A percentile compares a stretch with the other conserved stretches of the same genome.
Conservation (phyloP, 208 protist species). For the Vickermania spadyakhi region DNA sequence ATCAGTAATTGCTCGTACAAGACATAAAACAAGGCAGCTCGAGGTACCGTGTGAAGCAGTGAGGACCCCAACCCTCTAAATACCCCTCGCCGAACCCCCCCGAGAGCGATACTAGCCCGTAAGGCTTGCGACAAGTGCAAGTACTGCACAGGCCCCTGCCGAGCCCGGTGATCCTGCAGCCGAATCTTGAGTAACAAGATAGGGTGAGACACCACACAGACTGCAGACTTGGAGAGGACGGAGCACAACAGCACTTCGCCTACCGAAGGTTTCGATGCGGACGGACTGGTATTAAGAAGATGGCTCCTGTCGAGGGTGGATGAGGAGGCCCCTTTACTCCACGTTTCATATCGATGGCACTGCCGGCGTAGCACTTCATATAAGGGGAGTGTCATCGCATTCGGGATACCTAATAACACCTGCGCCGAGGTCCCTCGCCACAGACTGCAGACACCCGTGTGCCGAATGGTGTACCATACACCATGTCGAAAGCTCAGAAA, state of each 20-base stretch:
- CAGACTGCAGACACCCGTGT: constrained; percentile 44
- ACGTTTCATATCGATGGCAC: constrained; percentile 15
- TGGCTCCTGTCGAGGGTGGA: too few species aligned
- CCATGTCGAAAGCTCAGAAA: constrained; percentile 54
- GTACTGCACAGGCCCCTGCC: constrained; percentile 56
- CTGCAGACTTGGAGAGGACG: constrained; percentile 39
- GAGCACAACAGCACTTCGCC: constrained; percentile 58
- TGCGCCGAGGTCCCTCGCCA: constrained; percentile 78
- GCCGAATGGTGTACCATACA: constrained; percentile 38
- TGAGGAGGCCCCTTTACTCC: too few species aligned
- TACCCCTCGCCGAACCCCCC: constrained; percentile 30
- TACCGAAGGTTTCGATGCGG: constrained; percentile 17
- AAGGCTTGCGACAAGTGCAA: constrained; percentile 42
- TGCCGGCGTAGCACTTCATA: constrained; percentile 50
- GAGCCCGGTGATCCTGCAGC: constrained; percentile 76
- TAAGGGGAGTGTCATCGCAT: constrained; percentile 70
- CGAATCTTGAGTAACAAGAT: constrained; percentile 70
- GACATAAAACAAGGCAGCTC: constrained; percentile 59
- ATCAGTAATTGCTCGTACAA: constrained; percentile 74
- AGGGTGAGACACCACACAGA: constrained; percentile 52
- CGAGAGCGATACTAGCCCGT: constrained; percentile 22
- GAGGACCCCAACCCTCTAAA: constrained; percentile 65
- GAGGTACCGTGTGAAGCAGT: constrained; percentile 61
- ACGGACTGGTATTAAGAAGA: not conserved
- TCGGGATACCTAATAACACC: constrained; percentile 67